Percentiles rank a stretch among this genome's conserved stretches.
Conservation (phyloP, 805 yeast species). For the Lachancea meyersii region DNA sequence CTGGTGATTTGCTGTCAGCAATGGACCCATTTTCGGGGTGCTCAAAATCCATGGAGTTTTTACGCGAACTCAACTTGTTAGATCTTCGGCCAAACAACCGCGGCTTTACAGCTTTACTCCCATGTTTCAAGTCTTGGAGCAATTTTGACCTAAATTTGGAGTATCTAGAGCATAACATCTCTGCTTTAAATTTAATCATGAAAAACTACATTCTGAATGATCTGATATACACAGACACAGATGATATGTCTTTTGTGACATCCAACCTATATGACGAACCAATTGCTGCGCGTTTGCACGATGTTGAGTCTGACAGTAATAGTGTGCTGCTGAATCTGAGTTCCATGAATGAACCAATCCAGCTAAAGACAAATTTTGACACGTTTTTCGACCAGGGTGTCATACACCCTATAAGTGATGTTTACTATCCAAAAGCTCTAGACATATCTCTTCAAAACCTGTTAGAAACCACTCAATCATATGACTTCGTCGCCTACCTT, state of each 20-base stretch:
- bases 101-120: constrained; percentile 75
- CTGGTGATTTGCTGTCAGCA: constrained; percentile 56
- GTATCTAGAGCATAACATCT: constrained; percentile 48
- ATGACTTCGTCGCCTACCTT: constrained; percentile 42
- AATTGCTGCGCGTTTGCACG: constrained; percentile 9
- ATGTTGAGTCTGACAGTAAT: not conserved
- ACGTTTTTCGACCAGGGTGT: constrained; percentile 80
- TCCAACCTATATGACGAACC: constrained; percentile 16
- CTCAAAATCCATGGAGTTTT: constrained; percentile 54
- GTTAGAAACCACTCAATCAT: constrained; percentile 46
- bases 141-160: constrained; percentile 51
- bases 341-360: constrained; percentile 20
- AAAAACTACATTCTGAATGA: constrained; percentile 56
- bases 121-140: constrained; percentile 72
- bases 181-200: constrained; percentile 47
- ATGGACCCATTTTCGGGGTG: constrained; percentile 60
- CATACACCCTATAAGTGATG: constrained; percentile 56
- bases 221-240: constrained; percentile 57
- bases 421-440: constrained; percentile 53
- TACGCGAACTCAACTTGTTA: constrained; percentile 47
- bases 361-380: constrained; percentile 44
- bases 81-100: constrained; percentile 45
- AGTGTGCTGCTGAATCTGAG: constrained; percentile 12
- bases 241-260: constrained; percentile 26
- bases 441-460: constrained; percentile 50